Conservation (phyloP, 257 asterid species). For the Gentiana dahurica region DNA sequence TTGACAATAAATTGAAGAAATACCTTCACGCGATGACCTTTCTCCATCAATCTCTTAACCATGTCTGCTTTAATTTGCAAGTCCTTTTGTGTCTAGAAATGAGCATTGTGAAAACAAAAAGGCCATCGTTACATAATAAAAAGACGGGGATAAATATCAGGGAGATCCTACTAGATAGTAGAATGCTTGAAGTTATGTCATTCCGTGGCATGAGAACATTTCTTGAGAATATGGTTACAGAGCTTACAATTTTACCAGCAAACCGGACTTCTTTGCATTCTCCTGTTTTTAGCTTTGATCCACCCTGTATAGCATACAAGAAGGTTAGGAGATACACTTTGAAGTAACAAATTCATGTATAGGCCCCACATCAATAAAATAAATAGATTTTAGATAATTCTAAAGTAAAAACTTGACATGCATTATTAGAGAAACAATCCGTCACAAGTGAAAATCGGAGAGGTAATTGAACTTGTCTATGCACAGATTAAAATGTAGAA, state of each 20-base stretch:
- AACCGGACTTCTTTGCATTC: conserved; percentile 61
- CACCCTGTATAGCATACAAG: conserved; percentile 28
- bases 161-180: no score
- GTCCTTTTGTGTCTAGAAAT: conserved; percentile 48
- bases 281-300: conserved; percentile 39
- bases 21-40: conserved; percentile 85
- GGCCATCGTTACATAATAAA: background rate
- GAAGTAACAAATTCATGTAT: no score
- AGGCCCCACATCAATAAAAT: no score
- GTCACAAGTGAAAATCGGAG: no score
- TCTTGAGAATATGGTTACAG: conserved; percentile 5
- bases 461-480: no score
- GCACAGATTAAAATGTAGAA: no score
- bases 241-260: conserved; percentile 73
- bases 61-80: conserved; percentile 72
- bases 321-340: background rate
- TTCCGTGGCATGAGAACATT: conserved; percentile 3
- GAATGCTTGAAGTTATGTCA: background rate
- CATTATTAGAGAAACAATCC: no score
- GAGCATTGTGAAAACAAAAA: conserved; percentile 3
- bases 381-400: no score
- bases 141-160: background rate
- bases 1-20: conserved; percentile 8
- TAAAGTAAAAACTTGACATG: no score
- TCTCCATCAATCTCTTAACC: conserved; percentile 68